Base-by-base conservation (phyloP, 2,329 filamentous ascomycete species). In the Fusarium guadeloupense region DNA sequence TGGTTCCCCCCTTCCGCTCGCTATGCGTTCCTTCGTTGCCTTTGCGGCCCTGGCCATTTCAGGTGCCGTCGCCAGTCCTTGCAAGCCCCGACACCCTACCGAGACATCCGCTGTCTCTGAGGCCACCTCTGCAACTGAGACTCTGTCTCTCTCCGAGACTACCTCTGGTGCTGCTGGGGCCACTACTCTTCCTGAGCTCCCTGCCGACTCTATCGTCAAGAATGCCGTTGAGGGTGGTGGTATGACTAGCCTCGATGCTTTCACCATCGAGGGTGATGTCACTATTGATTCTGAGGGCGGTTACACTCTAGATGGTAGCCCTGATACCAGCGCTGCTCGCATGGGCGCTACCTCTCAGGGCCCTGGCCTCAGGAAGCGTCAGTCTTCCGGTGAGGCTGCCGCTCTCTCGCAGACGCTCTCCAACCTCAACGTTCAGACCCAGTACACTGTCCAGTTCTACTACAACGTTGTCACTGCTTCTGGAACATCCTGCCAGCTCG, bases 401-500 rank as follows among this genome's bases (percentile, higher is more conserved):
- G 16, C 51, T 6, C 20, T 66, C 4, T 26, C 16, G 4, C 56
- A 62, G 37, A 4, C 35, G 14, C 45, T 67, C 14, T 30, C 34
- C 16, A 30, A 41, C 5, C 46, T 68, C 0, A 34, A 62, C 9
- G 31, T 41, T 3, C 39, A 23, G 13, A 56, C 51, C 3, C 35
- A 46, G n/a, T 68, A 68, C 38, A 68, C 66, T 0, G 19, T 68
- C 13, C 66, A 59, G 9, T 68, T 68, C 49, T 68, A 53, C 30
- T 61, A 67, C 25, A 31, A 40, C 3, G 34, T 68, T 5, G 17
- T 52, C 13, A 57, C 50, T 0, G 25, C 56, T 9, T 40, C 53
- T 4, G 35, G 21, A 8, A 49, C 47, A 2, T 43, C 50, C 3
- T 68, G 66, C 50, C 21, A 25, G 2, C 19, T 68, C 3, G 35